phyloP scores from a whole-genome alignment of 768 basidiomycete genomes.

The Brasilioporus rufonigricans region DNA sequence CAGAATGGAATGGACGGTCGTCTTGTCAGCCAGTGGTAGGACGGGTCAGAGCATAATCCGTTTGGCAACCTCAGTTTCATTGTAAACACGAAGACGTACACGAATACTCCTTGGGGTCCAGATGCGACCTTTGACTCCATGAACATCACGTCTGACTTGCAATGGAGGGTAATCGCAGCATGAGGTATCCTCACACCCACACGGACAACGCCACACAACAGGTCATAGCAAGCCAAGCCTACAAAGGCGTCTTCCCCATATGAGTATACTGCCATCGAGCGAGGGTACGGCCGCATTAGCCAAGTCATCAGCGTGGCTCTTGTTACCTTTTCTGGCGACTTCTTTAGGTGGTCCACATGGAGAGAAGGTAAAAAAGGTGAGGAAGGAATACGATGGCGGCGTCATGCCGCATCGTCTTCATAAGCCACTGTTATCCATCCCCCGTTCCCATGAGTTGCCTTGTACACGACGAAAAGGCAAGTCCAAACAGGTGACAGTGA shows the following conservation, averaged over 20 bases:
- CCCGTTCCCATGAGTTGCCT: neutral
- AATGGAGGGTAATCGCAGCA: no score
- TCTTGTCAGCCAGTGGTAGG: no score
- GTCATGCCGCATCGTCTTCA: neutral
- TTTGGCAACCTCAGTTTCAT: neutral
- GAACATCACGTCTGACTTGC: no score
- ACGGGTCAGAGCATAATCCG: no score
- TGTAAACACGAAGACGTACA: no score
- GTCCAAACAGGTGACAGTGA: neutral
- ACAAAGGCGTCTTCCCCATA: neutral
- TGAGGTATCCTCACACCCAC: neutral
- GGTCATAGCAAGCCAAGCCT: no score
- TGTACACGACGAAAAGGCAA: neutral
- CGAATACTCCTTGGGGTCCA: no score
- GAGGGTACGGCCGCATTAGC: neutral
- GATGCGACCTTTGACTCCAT: no score
- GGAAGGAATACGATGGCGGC: neutral
- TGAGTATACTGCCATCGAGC: neutral
- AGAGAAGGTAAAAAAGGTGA: no score
- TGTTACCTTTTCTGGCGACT: neutral
- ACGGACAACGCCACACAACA: neutral
- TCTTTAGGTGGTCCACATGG: neutral
- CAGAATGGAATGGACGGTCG: no score
- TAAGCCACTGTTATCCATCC: neutral
- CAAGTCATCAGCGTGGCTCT: neutral